These are phyloP conservation scores for Inosperma sp. DNA, from an alignment of 768 basidiomycete species.

Conservation along the genomic window DNA sequence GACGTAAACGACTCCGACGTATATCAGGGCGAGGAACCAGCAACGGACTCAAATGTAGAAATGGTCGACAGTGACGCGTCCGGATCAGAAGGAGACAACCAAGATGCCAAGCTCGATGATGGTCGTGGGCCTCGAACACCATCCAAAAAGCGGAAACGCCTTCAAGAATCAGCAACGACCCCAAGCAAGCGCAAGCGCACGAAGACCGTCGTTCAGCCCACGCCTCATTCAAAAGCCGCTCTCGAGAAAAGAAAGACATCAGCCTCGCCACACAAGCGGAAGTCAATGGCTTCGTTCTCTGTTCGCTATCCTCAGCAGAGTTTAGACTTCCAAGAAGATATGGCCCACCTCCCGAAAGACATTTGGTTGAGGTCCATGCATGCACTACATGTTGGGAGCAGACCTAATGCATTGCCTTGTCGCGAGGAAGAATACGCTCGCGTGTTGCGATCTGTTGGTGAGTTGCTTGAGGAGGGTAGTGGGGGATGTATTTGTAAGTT, in stretches of 20 bases:
- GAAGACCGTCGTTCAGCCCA: slow-evolving; percentile 53
- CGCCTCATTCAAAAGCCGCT: slow-evolving; percentile 72
- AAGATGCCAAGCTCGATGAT: slow-evolving; percentile 23
- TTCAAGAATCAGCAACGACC: slow-evolving; percentile 16
- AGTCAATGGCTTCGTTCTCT: slow-evolving; percentile 18
- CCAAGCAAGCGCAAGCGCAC: slow-evolving; percentile 29
- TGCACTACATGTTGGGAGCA: slow-evolving; percentile 86
- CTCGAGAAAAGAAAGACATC: slow-evolving; percentile 41
- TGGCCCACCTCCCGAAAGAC: slow-evolving; percentile 59
- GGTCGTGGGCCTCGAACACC: slow-evolving; percentile 45
- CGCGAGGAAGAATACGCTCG: slow-evolving; percentile 79
- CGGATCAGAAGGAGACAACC: slow-evolving; percentile 22
- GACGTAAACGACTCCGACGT: slow-evolving; percentile 28
- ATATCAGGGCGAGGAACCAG: slow-evolving; percentile 19
- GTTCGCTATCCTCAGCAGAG: slow-evolving; percentile 29
- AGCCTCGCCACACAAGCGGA: slow-evolving; percentile 28
- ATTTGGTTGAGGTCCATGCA: slow-evolving; percentile 88
- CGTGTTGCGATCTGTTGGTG: slow-evolving; percentile 72
- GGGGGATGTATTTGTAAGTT: slow-evolving; percentile 92
- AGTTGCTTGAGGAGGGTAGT: slow-evolving; percentile 85
- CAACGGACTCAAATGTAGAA: slow-evolving; percentile 25
- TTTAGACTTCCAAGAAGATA: slow-evolving; percentile 33
- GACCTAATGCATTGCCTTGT: slow-evolving; percentile 87
- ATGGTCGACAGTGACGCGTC: slow-evolving; percentile 25
- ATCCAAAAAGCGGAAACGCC: slow-evolving; percentile 47